Conservation (phyloP, 805 yeast genomes). For the Kuraishia floccosa region DNA sequence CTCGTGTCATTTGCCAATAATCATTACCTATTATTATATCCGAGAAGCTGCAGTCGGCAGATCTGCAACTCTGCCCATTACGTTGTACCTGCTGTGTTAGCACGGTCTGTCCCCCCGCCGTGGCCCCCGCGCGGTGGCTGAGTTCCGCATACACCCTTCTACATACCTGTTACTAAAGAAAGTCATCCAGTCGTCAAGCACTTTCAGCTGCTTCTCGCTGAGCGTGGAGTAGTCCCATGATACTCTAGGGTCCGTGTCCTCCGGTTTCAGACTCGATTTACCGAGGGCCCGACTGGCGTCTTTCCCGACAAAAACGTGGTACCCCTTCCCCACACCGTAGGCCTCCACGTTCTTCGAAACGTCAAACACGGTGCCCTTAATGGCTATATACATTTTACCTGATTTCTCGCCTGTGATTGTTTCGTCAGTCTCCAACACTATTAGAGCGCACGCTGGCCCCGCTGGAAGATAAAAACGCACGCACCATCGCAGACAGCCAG, state of each 20-base stretch:
- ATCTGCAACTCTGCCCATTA: background rate
- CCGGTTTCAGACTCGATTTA: slow-evolving; percentile 45
- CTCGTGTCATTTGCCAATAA: too few relatives aligned
- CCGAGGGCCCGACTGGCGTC: slow-evolving; percentile 76
- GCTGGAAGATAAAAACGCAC: slow-evolving; percentile 7
- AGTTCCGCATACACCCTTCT: background rate
- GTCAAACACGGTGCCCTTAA: slow-evolving; percentile 70
- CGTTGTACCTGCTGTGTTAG: background rate
- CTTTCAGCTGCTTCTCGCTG: slow-evolving; percentile 45
- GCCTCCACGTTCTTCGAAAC: slow-evolving; percentile 54
- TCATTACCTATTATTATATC: too few relatives aligned
- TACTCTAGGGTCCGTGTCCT: slow-evolving; percentile 28
- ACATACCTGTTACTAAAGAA: slow-evolving; percentile 39
- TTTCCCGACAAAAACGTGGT: slow-evolving; percentile 61
- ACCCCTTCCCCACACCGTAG: slow-evolving; percentile 71
- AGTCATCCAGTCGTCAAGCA: slow-evolving; percentile 65
- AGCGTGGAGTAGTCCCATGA: slow-evolving; percentile 43
- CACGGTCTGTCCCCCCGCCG: background rate
- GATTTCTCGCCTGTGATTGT: slow-evolving; percentile 28
- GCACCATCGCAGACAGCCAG: slow-evolving; percentile 34
- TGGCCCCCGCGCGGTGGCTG: too few relatives aligned
- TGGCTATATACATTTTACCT: slow-evolving; percentile 54
- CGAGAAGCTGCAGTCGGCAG: too few relatives aligned
- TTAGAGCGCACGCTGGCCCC: background rate
- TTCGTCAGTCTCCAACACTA: too few relatives aligned